Percentiles rank a stretch among this genome's conserved stretches.
phyloP scores from a whole-genome alignment of 2,329 filamentous ascomycete species.

The Sporothrix pseudoabietina region DNA sequence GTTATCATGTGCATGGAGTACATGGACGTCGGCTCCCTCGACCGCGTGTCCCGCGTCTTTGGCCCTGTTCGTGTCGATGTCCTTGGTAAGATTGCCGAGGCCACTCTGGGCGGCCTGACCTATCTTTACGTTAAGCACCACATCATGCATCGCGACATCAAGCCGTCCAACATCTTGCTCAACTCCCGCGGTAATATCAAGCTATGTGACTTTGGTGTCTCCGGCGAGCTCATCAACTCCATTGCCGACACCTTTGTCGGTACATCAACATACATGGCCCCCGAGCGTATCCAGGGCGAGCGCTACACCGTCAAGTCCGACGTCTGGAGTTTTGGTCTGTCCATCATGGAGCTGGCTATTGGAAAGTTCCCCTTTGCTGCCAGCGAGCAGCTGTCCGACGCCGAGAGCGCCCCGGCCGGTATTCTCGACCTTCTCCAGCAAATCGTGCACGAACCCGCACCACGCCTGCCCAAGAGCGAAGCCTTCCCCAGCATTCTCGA shows the following conservation, averaged over 20 bases:
- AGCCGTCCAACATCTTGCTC: conserved; percentile 95
- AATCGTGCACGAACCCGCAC: conserved; percentile 94
- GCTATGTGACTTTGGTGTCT: conserved; percentile 98
- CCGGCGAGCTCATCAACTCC: conserved; percentile 94
- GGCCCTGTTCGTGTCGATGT: conserved; percentile 95
- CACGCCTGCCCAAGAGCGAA: conserved; percentile 92
- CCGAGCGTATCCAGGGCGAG: conserved; percentile 94
- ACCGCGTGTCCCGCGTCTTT: conserved; percentile 91
- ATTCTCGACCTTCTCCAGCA: conserved; percentile 95
- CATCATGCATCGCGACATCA: conserved; percentile 99
- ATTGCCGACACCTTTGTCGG: conserved; percentile 98
- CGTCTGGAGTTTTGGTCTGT: conserved; percentile 96
- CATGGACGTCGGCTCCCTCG: conserved; percentile 94
- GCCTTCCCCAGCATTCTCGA: conserved; percentile 94
- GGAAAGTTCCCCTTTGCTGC: conserved; percentile 93
- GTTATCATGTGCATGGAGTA: conserved; percentile 99
- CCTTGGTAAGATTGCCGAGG: conserved; percentile 95
- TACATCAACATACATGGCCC: conserved; percentile 98
- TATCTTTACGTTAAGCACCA: conserved; percentile 95
- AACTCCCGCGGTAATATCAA: conserved; percentile 96
- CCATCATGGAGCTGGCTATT: conserved; percentile 95
- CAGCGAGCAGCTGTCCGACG: conserved; percentile 69
- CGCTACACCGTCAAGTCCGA: conserved; percentile 98
- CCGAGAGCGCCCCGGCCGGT: conserved; percentile 82
- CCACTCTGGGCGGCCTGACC: conserved; percentile 86